Evolutionary conservation across 148 eudicot species (phyloP).

Genomic region (Amaranthus cruentus): DNA sequence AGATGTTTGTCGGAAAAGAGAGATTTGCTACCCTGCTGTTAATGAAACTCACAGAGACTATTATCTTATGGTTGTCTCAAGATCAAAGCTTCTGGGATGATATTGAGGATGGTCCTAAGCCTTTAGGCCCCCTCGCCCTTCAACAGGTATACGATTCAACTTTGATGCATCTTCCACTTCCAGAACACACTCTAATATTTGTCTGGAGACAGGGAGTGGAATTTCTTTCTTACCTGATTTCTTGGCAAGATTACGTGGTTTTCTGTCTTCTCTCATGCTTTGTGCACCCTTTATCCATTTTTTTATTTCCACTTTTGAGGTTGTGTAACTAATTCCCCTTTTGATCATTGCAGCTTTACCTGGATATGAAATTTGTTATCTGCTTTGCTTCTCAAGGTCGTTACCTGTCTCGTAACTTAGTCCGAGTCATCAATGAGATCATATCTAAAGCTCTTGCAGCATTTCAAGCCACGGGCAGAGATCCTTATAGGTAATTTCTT

Average conservation of each 20-base stretch:
- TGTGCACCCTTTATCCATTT: not conserved
- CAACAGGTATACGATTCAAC: slow-evolving; percentile 56
- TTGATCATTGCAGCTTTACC: slow-evolving; percentile 55
- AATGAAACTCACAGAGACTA: slow-evolving; percentile 92
- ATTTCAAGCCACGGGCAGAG: slow-evolving; percentile 74
- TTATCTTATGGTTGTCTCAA: slow-evolving; percentile 79
- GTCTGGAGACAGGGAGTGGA: not conserved
- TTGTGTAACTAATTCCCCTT: not conserved
- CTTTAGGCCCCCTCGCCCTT: slow-evolving; percentile 79
- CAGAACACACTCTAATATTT: not conserved
- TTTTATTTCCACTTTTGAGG: not conserved
- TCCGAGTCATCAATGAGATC: slow-evolving; percentile 79
- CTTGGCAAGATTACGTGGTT: too few species aligned
- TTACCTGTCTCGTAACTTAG: slow-evolving; percentile 76
- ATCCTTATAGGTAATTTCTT: slow-evolving; percentile 63
- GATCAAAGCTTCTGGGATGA: slow-evolving; percentile 98
- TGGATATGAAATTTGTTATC: slow-evolving; percentile 93
- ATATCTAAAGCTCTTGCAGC: slow-evolving; percentile 70
- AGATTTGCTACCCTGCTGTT: slow-evolving; percentile 78
- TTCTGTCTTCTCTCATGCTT: not conserved
- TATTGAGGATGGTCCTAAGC: slow-evolving; percentile 82
- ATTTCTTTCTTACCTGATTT: not conserved
- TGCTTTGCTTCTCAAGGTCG: slow-evolving; percentile 94
- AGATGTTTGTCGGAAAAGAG: slow-evolving; percentile 93
- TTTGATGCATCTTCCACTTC: not conserved